Evolutionary conservation across 2,329 filamentous ascomycete genomes (phyloP), one percentile per base, ranked within the genome.

Genomic region (Exophiala sp.): DNA sequence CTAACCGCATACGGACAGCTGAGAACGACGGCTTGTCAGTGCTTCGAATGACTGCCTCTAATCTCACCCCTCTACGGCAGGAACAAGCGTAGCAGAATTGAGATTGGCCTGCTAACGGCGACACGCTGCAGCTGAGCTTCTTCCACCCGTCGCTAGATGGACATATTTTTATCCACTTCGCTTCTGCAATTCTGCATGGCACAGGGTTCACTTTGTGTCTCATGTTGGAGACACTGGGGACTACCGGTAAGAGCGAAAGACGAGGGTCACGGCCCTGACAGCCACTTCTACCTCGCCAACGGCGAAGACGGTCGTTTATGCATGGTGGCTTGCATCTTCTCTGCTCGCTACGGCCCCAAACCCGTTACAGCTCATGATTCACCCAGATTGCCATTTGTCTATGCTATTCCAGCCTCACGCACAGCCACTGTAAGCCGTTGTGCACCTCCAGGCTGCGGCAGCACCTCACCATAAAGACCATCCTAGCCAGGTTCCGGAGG

Each of bases 151-250:
- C 19, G 30, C 24, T 13, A 39, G 43, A 19, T 29, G 32, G 10
- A 32, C 43, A 43, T 56, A 56, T 50, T 56, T 53, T 45, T 44
- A 56, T 53, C 44, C 44, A 49, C 54, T 27, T 52, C 44, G 49
- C 44, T 52, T 52, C 49, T 52, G 49, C 44, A 44, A 39, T 52
- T 52, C 49, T 52, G 49, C 44, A 44, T 29, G 30, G 22, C 38
- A 23, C 38, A 41, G 22, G 38, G 19, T 24, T 41, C 19, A 24
- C 7, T 37, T 37, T 16, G 34, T 37, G 34, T 37, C 34, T 5
- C 6, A 18, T 16, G 34, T 8, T 19, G 2, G 30, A 34, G 13
- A 16, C 30, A 13, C 30, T 34, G 13, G 30, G 30, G n/a, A n/a
- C n/a, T n/a, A n/a, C n/a, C n/a, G n/a, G n/a, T n/a, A n/a, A n/a